A percentile compares a stretch with the other conserved stretches of the same genome.
Evolutionary conservation across 208 protist genomes (phyloP).

Genomic region (Trypanosoma caninum): DNA sequence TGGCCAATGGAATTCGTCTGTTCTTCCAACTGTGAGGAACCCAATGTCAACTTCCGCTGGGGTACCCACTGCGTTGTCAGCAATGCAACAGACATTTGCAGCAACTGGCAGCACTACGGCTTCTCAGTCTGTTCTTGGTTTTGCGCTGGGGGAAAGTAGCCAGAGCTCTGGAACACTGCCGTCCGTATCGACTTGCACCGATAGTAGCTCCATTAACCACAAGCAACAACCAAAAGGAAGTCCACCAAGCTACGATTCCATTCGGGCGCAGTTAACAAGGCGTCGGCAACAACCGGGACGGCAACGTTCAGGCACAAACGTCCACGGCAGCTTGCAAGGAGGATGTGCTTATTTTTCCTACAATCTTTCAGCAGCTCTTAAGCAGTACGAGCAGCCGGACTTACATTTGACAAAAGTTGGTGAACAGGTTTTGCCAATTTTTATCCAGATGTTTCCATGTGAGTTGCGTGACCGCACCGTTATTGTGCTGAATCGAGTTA

Average conservation of each 20-base stretch:
- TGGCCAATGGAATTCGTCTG: constrained; percentile 5
- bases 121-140: neutral
- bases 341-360: constrained; percentile 26
- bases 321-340: constrained; percentile 27
- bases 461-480: constrained; percentile 55
- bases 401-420: neutral
- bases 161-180: neutral
- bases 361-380: constrained; percentile 22
- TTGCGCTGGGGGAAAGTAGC: neutral
- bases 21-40: neutral
- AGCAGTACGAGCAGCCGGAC: constrained; percentile 24
- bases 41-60: neutral
- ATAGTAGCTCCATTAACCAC: neutral
- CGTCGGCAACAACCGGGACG: constrained; percentile 2
- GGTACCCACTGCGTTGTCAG: neutral
- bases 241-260: constrained; percentile 23
- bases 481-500: constrained; percentile 64
- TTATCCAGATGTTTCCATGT: constrained; percentile 84
- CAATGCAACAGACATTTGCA: neutral
- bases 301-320: constrained; percentile 25
- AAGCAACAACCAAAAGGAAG: constrained; percentile 2
- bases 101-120: neutral
- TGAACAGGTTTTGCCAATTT: constrained; percentile 33
- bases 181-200: neutral
- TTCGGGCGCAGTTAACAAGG: constrained; percentile 5